A percentile compares a stretch with the other conserved stretches of the same genome.
These are phyloP conservation scores for Theileria orientalis DNA, from an alignment of 169 alveolate species.

Conservation along the genomic window DNA sequence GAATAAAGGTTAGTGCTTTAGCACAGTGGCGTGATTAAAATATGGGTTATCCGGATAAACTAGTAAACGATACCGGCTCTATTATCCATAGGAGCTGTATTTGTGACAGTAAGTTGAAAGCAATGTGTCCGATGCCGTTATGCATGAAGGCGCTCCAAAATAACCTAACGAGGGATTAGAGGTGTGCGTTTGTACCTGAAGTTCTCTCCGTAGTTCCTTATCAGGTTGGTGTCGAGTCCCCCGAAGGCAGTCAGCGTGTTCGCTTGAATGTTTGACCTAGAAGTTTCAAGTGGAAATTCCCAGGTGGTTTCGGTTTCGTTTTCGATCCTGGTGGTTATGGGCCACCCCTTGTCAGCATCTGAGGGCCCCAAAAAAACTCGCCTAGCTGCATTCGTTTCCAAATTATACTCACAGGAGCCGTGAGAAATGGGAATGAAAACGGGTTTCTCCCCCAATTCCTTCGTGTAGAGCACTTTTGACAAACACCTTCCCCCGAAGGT, in stretches of 20 bases:
- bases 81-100: constrained; percentile 81
- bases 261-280: constrained; percentile 68
- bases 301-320: constrained; percentile 52
- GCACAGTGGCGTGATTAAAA: neutral
- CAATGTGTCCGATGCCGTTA: constrained; percentile 81
- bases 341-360: constrained; percentile 79
- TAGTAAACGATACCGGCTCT: constrained; percentile 76
- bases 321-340: constrained; percentile 10
- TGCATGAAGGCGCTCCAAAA: constrained; percentile 85
- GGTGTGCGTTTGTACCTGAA: constrained; percentile 42
- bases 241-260: constrained; percentile 68
- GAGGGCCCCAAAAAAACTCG: constrained; percentile 67
- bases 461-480: constrained; percentile 74
- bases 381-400: constrained; percentile 54
- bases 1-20: neutral
- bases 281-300: constrained; percentile 42
- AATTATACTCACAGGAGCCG: constrained; percentile 82
- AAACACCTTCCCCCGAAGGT: constrained; percentile 80
- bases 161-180: constrained; percentile 10
- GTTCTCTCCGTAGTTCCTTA: constrained; percentile 79
- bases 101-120: constrained; percentile 80
- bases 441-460: constrained; percentile 56
- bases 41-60: neutral
- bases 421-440: constrained; percentile 72
- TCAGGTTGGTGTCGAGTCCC: constrained; percentile 74